These are phyloP conservation scores for Diplodia scrobiculata DNA, from an alignment of 2,329 filamentous ascomycete species.

Conservation along the genomic window DNA sequence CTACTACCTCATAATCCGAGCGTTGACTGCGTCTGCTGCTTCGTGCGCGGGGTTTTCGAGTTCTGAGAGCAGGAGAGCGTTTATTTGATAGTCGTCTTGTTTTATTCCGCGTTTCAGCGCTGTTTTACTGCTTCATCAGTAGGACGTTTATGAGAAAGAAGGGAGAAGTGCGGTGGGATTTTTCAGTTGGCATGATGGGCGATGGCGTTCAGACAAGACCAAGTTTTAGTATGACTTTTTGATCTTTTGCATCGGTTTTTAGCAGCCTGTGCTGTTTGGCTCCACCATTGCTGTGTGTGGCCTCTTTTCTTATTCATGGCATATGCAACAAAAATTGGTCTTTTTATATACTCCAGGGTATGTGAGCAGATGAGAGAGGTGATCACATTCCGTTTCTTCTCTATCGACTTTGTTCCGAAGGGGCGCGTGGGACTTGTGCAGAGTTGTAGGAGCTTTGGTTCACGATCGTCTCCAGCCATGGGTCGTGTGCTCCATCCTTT, in stretches of 20 bases:
- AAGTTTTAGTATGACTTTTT: constrained; percentile 25
- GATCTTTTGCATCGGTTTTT: background rate
- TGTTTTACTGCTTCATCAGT: constrained; percentile 22
- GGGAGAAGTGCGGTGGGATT: background rate
- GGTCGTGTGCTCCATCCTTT: background rate
- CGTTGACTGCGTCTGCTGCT: constrained; percentile 17
- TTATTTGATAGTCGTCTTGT: constrained; percentile 5
- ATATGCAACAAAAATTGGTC: constrained; percentile 23
- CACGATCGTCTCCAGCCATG: background rate
- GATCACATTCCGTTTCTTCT: background rate
- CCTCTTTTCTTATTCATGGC: background rate
- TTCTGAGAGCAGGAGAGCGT: constrained; percentile 3
- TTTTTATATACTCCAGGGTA: constrained; percentile 4
- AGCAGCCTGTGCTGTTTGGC: background rate
- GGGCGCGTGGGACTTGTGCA: background rate
- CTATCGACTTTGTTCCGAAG: background rate
- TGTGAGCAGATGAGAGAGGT: background rate
- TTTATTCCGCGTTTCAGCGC: constrained; percentile 24
- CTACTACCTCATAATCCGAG: constrained; percentile 21
- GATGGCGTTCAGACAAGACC: constrained; percentile 27
- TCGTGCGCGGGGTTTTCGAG: background rate
- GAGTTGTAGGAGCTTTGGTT: background rate
- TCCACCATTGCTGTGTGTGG: background rate
- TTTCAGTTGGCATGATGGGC: constrained; percentile 21
- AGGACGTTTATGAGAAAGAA: constrained; percentile 13